Base-by-base conservation (phyloP, 2,329 filamentous ascomycete species). In the Colletotrichum tropicale region DNA sequence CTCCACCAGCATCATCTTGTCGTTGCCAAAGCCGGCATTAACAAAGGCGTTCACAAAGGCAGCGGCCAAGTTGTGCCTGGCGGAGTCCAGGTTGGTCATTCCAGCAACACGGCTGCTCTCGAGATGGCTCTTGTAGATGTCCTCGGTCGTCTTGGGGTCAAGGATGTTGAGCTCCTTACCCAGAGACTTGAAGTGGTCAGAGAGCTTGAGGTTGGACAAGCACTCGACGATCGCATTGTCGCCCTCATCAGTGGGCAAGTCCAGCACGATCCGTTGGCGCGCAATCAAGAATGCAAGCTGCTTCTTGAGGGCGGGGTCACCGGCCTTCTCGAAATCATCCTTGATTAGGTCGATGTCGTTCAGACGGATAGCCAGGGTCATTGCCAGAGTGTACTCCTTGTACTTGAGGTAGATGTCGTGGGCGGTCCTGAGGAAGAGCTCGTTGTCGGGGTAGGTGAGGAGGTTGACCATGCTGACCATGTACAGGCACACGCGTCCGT, bases 381-480 rank as follows among this genome's bases (percentile, higher is more conserved):
- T 96, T 5, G 98, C 98, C 84, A 98, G 96, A 5, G 96, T 94
- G 80, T 96, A 93, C 84, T 98, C 95, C 81, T 97, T 95, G 88
- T 98, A 98, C 80, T 95, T 91, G 80, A 96, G 93, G 87, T 99
- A 99, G 82, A 99, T 98, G 78, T 93, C 91, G 87, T 98, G 97
- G 64, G 96, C 96, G 9, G 96, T 98, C 78, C 93, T 93, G 76
- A 99, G 93, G 86, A 99, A 98, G 81, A 95, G 93, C 83, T 98
- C 95, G 85, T 99, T 98, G 86, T 99, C 97, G 58, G 97, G 97
- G 82, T 98, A 98, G 70, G 97, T 98, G 84, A 99, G 92, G 24
- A 99, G 91, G 82, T 97, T 98, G 79, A 99, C 97, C 95, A 98
- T 98, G 88, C 95, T 98, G 80, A 98, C 95, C 94, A 99, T 98